phyloP scores from a whole-genome alignment of 2,329 filamentous ascomycete genomes.

The Coniella lustricola region DNA sequence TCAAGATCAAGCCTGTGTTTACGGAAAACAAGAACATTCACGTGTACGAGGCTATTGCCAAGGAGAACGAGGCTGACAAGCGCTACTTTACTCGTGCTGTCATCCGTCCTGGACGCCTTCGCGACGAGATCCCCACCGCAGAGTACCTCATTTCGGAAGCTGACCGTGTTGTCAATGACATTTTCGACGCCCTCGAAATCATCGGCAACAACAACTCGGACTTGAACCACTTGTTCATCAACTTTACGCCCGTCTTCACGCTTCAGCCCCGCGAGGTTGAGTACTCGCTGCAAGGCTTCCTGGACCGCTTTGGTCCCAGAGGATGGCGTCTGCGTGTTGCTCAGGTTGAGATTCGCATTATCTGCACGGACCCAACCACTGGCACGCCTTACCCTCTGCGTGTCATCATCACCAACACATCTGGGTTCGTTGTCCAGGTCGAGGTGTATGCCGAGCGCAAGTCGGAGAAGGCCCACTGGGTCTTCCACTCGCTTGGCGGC shows the following conservation, averaged over 20 bases:
- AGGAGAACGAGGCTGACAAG: constrained; percentile 92
- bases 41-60: constrained; percentile 94
- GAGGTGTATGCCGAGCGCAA: constrained; percentile 98
- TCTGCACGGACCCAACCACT: constrained; percentile 85
- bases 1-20: constrained; percentile 97
- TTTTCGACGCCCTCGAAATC: constrained; percentile 94
- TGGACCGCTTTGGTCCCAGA: constrained; percentile 91
- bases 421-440: constrained; percentile 93
- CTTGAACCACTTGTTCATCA: constrained; percentile 99
- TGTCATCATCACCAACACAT: constrained; percentile 96
- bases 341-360: constrained; percentile 95
- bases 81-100: constrained; percentile 97
- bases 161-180: constrained; percentile 93
- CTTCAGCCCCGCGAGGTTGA: constrained; percentile 85
- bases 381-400: constrained; percentile 85
- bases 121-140: constrained; percentile 95
- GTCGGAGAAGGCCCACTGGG: constrained; percentile 95
- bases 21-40: constrained; percentile 99
- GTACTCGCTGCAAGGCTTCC: constrained; percentile 85
- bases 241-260: constrained; percentile 96
- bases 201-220: constrained; percentile 99
- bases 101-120: constrained; percentile 85
- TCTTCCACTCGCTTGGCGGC: constrained; percentile 96
- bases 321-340: constrained; percentile 95
- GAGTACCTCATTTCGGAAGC: constrained; percentile 98